Conservation (phyloP, 23 red algal species). For the Cyanidiococcus yangmingshanensis region DNA sequence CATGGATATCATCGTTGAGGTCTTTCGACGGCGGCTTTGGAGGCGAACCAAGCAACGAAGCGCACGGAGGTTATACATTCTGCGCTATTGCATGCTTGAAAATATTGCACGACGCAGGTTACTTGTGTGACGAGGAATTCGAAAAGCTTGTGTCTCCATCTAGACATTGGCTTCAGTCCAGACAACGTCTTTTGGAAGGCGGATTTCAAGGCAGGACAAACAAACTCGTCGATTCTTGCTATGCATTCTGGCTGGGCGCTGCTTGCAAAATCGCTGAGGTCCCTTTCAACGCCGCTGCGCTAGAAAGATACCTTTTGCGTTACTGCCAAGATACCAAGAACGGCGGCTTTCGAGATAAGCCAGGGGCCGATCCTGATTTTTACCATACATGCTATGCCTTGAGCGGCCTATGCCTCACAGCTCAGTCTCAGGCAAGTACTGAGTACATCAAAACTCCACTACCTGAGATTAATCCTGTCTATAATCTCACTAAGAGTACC, state of each 20-base stretch:
- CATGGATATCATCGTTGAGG: constrained; percentile 39
- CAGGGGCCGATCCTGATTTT: constrained; percentile 43
- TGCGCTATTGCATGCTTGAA: constrained; percentile 55
- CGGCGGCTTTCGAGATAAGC: constrained; percentile 87
- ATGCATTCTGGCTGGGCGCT: constrained; percentile 83
- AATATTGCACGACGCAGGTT: constrained; percentile 22
- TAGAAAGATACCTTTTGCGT: constrained; percentile 50
- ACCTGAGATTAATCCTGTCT: background rate
- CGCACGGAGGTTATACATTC: constrained; percentile 82
- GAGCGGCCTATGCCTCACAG: constrained; percentile 63
- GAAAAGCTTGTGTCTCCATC: constrained; percentile 19
- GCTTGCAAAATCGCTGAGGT: constrained; percentile 23
- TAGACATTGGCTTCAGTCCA: constrained; percentile 34
- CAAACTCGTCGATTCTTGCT: constrained; percentile 93
- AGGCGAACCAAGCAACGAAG: constrained; percentile 59
- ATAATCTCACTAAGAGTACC: background rate
- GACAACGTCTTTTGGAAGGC: constrained; percentile 68
- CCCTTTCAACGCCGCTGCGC: background rate
- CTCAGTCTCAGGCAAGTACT: background rate
- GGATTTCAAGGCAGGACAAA: constrained; percentile 82
- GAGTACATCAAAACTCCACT: background rate
- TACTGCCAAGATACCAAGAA: constrained; percentile 54
- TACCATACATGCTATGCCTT: constrained; percentile 96
- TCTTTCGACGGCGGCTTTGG: constrained; percentile 84
- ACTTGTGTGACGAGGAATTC: background rate